Evolutionary conservation across 2,329 filamentous ascomycete species (phyloP), one percentile per base, ranked within the genome.

Genomic region (Botrytis hyacinthi): DNA sequence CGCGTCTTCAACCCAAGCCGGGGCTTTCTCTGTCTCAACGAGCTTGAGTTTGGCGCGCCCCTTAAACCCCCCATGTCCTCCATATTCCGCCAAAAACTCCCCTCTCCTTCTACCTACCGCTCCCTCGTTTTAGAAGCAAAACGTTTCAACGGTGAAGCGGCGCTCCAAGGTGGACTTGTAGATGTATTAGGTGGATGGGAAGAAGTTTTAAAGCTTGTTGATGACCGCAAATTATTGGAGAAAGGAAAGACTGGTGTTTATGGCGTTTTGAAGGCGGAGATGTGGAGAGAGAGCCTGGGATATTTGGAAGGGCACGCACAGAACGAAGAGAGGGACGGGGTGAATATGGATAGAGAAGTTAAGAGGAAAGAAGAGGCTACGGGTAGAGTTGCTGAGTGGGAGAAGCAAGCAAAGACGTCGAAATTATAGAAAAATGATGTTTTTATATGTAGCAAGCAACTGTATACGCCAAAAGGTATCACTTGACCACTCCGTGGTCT

Each of bases 1-100:
- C 89, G 93, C 42, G 86, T 96, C 77, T 92, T 93, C 84, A 92
- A 92, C 79, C 87, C 91, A 0, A 80, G 85, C 2, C 85, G 87
- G 32, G 93, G 93, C n/a, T 95, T 89, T 82, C 82, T 93, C 57
- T 95, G 93, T 82, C 84, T 96, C 77, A 95, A 95, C 82, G 93
- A 96, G 83, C 85, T 96, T 22, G 90, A 94, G 77, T 92, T 96
- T 75, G 93, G 93, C 70, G 91, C 91, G 1, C 88, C 91, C n/a
- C 87, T 96, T 51, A 88, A 90, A 76, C 87, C 92, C 4, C 86
- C 92, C 74, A 94, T 97, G 92, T 88, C 87, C 71, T 85, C 86
- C 67, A 88, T 96, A 76, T 95, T 96, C 84, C 86, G 92, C 22
- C 84, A 90, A 77, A 96, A 95, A 82, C 81, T 91, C 4, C 78